phyloP scores from a whole-genome alignment of 2,329 filamentous ascomycete genomes.

The Trichoderma harzianum region DNA sequence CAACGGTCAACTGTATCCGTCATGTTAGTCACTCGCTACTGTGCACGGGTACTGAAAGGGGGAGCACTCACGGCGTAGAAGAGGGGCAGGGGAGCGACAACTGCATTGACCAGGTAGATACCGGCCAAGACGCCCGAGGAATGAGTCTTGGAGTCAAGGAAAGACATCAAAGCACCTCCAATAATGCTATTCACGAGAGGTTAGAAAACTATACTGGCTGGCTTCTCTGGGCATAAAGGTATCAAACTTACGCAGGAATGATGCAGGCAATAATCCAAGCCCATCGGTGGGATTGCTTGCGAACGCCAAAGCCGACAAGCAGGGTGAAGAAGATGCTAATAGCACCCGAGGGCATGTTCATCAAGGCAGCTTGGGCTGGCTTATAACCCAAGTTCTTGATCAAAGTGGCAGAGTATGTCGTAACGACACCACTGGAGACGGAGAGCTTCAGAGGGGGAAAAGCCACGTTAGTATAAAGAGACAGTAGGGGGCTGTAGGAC shows the following conservation, averaged over 20 bases:
- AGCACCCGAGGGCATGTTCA: conserved; percentile 53
- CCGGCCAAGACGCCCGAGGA: conserved; percentile 45
- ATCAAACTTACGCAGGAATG: conserved; percentile 41
- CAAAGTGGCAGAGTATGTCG: conserved; percentile 53
- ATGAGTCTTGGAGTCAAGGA: conserved; percentile 42
- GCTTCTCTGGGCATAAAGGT: neutral
- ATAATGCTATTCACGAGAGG: conserved; percentile 34
- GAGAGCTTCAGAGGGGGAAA: conserved; percentile 34
- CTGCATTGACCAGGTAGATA: conserved; percentile 50
- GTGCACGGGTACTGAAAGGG: neutral
- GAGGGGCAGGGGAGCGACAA: conserved; percentile 43
- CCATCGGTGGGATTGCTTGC: conserved; percentile 47
- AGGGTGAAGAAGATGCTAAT: conserved; percentile 52
- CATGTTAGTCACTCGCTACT: neutral
- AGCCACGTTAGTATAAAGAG: neutral
- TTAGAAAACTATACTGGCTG: neutral
- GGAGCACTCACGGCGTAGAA: conserved; percentile 41
- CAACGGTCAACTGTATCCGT: conserved; percentile 41
- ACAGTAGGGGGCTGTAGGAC: neutral
- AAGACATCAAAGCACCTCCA: conserved; percentile 52
- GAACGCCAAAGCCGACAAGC: conserved; percentile 46
- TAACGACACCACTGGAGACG: conserved; percentile 52
- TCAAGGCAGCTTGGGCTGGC: conserved; percentile 45
- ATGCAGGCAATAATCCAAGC: conserved; percentile 48
- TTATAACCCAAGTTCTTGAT: conserved; percentile 47